A percentile compares a stretch with the other conserved stretches of the same genome.
Evolutionary conservation across 345 rosid genomes (phyloP).

Genomic region (Excoecaria cochinchinensis): DNA sequence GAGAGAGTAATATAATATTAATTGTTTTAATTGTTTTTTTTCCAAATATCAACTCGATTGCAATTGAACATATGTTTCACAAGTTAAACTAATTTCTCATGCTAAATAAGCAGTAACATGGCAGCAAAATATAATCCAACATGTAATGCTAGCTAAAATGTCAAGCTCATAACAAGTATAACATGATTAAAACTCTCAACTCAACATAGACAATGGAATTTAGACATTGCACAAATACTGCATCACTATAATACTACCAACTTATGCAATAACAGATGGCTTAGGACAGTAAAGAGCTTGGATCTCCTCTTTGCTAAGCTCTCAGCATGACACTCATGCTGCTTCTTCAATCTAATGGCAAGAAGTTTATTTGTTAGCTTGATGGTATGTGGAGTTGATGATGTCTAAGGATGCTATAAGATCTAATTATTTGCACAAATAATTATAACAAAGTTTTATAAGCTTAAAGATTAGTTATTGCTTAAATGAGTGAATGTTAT

Average conservation of each 20-base stretch:
- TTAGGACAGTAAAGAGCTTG: constrained; percentile 71
- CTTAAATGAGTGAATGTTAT: no score
- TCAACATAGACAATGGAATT: not conserved
- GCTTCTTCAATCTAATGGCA: constrained; percentile 79
- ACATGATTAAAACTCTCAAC: not conserved
- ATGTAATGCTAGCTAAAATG: constrained; percentile 9
- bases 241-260: not conserved
- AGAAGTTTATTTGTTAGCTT: no score
- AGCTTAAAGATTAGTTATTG: no score
- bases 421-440: no score
- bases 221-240: not conserved
- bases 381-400: no score
- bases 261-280: constrained; percentile 59
- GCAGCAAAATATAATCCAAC: not conserved
- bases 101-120: not conserved
- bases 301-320: constrained; percentile 91
- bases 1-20: no score
- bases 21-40: no score
- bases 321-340: constrained; percentile 74
- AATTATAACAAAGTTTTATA: no score
- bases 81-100: not conserved
- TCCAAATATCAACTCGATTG: no score
- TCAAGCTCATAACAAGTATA: not conserved
- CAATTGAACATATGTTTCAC: not conserved
- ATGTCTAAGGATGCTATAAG: no score